These are phyloP conservation scores for Calonectria ilicicola DNA, from an alignment of 2,329 filamentous ascomycete genomes.

Conservation along the genomic window DNA sequence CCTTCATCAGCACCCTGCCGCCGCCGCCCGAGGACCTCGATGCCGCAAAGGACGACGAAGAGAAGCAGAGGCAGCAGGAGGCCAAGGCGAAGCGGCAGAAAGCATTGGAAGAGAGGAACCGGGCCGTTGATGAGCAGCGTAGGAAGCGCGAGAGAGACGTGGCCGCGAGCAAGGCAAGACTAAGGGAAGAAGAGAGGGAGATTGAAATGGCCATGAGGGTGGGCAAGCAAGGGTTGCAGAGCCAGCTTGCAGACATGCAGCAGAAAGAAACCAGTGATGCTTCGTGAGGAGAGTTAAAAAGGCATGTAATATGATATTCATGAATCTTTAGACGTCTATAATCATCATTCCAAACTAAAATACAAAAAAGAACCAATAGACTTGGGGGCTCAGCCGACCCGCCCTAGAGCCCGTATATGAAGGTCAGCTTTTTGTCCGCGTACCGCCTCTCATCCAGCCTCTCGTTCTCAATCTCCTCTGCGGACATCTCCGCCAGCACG, in stretches of 20 bases:
- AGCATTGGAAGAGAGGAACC: constrained; percentile 75
- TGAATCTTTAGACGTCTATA: constrained; percentile 13
- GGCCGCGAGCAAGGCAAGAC: constrained; percentile 68
- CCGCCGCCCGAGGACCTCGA: constrained; percentile 63
- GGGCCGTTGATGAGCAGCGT: constrained; percentile 72
- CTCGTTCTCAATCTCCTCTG: constrained; percentile 41
- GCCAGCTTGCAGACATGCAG: constrained; percentile 62
- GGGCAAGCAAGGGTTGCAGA: constrained; percentile 73
- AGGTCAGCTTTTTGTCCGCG: constrained; percentile 44
- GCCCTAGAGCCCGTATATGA: constrained; percentile 40
- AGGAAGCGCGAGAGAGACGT: constrained; percentile 69
- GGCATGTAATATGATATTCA: constrained; percentile 18
- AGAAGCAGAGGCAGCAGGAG: constrained; percentile 60
- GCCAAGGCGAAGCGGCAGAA: constrained; percentile 71
- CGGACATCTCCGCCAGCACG: constrained; percentile 33
- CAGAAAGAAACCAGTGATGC: constrained; percentile 33
- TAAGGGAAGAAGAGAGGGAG: constrained; percentile 76
- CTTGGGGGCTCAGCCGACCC: not conserved
- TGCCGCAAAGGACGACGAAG: constrained; percentile 62
- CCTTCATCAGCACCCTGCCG: constrained; percentile 73
- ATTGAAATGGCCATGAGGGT: constrained; percentile 77
- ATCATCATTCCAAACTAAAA: not conserved
- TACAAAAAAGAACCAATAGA: not conserved
- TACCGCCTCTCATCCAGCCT: constrained; percentile 39
- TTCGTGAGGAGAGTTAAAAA: constrained; percentile 17